A percentile compares a stretch with the other conserved stretches of the same genome.
Conservation (phyloP, 768 basidiomycete species). For the Amanita rubescens region DNA sequence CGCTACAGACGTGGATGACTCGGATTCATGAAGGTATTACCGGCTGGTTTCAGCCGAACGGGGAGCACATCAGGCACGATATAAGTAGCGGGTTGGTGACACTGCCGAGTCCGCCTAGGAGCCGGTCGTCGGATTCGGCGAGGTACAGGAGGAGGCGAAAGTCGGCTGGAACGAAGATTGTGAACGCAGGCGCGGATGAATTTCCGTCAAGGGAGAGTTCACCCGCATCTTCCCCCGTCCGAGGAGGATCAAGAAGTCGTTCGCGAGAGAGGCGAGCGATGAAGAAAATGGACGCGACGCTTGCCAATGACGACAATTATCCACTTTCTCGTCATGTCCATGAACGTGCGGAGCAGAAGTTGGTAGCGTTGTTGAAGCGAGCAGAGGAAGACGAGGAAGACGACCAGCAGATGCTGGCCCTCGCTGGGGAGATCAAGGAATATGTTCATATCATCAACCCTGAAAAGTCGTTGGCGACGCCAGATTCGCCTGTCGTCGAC, state of each 20-base stretch:
- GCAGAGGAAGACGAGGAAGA: conserved; percentile 11
- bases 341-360: conserved; percentile 15
- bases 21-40: conserved; percentile 8
- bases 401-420: not conserved
- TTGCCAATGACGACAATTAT: conserved; percentile 18
- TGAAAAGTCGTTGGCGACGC: conserved; percentile 17
- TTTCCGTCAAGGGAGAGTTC: not conserved
- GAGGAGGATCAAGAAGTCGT: conserved; percentile 11
- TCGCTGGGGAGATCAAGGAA: not conserved
- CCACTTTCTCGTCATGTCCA: not conserved
- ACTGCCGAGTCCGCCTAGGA: conserved; percentile 63
- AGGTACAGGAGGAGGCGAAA: conserved; percentile 37
- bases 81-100: conserved; percentile 52
- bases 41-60: conserved; percentile 20
- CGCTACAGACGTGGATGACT: conserved; percentile 12
- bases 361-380: conserved; percentile 15
- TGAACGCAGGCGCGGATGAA: conserved; percentile 16
- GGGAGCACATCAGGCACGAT: conserved; percentile 28
- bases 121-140: conserved; percentile 56
- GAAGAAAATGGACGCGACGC: conserved; percentile 13
- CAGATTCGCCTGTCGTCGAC: conserved; percentile 16
- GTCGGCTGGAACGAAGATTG: conserved; percentile 10
- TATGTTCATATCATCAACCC: conserved; percentile 8
- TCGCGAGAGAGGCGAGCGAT: conserved; percentile 7
- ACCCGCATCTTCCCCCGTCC: not conserved